Percentiles rank a stretch among this genome's conserved stretches.
These are phyloP conservation scores for Chaetomiaceae sp. DNA, from an alignment of 2,329 filamentous ascomycete genomes.

Conservation along the genomic window DNA sequence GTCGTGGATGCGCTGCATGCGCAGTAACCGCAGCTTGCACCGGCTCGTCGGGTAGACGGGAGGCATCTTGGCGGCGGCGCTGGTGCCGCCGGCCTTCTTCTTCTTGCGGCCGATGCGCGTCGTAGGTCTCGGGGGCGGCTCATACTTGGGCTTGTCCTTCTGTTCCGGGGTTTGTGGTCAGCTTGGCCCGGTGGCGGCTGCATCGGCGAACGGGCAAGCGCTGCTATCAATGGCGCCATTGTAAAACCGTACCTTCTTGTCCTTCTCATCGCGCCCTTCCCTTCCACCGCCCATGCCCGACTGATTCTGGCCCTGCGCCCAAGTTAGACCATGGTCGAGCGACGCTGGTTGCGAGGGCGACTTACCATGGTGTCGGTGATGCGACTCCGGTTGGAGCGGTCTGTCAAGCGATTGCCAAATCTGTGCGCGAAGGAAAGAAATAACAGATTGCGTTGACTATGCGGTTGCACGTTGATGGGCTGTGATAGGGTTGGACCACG, in stretches of 20 bases:
- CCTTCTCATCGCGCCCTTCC: constrained; percentile 77
- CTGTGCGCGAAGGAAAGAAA: no score
- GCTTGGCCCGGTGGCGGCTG: constrained; percentile 4
- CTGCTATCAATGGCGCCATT: no score
- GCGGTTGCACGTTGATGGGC: no score
- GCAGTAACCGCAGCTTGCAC: constrained; percentile 93
- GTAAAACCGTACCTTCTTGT: constrained; percentile 75
- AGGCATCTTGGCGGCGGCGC: constrained; percentile 90
- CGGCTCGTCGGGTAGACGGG: constrained; percentile 90
- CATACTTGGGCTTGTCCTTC: constrained; percentile 99
- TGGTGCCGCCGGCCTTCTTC: constrained; percentile 89
- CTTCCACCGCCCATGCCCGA: constrained; percentile 75
- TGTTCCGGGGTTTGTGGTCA: constrained; percentile 34
- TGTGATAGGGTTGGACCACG: no score
- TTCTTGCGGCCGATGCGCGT: constrained; percentile 98
- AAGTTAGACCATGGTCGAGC: constrained; percentile 15
- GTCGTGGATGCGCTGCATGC: constrained; percentile 98
- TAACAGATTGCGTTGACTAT: no score
- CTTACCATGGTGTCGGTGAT: constrained; percentile 26
- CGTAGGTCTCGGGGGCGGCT: constrained; percentile 92
- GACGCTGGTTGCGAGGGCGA: background rate
- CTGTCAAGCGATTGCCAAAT: background rate
- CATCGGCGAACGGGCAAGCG: no score
- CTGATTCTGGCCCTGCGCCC: constrained; percentile 67
- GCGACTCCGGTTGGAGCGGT: background rate